Base-by-base conservation (phyloP, 2,329 filamentous ascomycete genomes). In the Aplosporella prunicola region DNA sequence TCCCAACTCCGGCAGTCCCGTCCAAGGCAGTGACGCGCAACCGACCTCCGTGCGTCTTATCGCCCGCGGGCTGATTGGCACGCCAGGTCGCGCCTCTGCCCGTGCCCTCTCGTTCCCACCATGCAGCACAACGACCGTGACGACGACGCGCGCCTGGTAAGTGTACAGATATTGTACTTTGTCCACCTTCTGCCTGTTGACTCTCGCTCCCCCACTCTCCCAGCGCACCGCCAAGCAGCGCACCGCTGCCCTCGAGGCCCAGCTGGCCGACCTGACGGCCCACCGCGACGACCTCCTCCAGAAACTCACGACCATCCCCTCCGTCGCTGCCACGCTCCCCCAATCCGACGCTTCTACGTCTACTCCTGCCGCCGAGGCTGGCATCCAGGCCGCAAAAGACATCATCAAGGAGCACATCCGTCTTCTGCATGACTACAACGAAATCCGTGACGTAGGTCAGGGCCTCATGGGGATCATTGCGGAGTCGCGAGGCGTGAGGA, bases 391-490 rank as follows among this genome's bases (percentile, higher is more conserved):
- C 9, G 66, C 74, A 1, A 63, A 71, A 26, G 57, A 60, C 14
- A 71, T 74, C 8, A 73, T 80, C 35, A 70, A 75, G 37, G 61
- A 62, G 20, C 79, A 83, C 52, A 83, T 83, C 50, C 67, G 67
- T 41, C 62, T 78, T 4, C 62, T 84, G 20, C 78, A 82, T 45
- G 63, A 73, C 40, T 84, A 83, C 58, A 84, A 84, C 48, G 78
- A 82, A 53, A 74, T 82, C 47, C 76, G 78, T 44, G 80, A 84
- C 53, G 63, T 80, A 6, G 79, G 73, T 0, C 71, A 77, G 49
- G 78, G 77, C 0, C 51, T 84, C 20, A 69, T 82, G 58, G 77
- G 76, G 0, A 57, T 83, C 48, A 74, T 83, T 52, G 79, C 80
- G 4, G 79, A 84, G 41, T 66, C 70, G 43, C 61, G 76, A 27